Evolutionary conservation across 768 basidiomycete genomes (phyloP).

Genomic region (Leccinum uliginosum): DNA sequence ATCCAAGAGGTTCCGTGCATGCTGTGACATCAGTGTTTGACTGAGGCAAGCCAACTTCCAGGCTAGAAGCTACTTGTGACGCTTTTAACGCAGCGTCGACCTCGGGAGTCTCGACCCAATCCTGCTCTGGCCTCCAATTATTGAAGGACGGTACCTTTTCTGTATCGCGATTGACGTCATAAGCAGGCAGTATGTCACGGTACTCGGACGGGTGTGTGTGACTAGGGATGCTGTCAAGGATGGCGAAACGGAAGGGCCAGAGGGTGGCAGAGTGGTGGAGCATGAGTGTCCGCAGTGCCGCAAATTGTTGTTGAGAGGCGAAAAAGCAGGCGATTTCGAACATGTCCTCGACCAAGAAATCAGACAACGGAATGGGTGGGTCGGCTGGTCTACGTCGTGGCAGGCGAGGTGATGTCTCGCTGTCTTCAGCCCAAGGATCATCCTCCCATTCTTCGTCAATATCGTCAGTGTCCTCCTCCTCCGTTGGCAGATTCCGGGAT

Average conservation of each 20-base stretch:
- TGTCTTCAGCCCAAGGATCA: constrained; percentile 64
- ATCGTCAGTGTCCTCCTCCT: constrained; percentile 25
- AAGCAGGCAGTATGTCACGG: constrained; percentile 56
- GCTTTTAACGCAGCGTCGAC: constrained; percentile 40
- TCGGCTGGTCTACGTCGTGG: constrained; percentile 25
- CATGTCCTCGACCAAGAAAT: constrained; percentile 61
- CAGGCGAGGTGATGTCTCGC: constrained; percentile 24
- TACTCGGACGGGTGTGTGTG: constrained; percentile 63
- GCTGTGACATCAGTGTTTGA: constrained; percentile 4
- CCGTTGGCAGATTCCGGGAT: constrained; percentile 37
- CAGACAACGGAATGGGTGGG: constrained; percentile 49
- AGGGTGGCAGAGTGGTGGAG: constrained; percentile 51
- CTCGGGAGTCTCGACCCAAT: constrained; percentile 53
- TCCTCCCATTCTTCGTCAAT: constrained; percentile 46
- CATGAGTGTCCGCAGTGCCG: constrained; percentile 55
- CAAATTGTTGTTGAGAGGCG: constrained; percentile 58
- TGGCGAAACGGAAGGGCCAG: constrained; percentile 64
- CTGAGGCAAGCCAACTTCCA: constrained; percentile 11
- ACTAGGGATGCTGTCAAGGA: constrained; percentile 74
- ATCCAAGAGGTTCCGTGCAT: constrained; percentile 10
- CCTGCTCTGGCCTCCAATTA: constrained; percentile 49
- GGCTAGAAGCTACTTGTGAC: constrained; percentile 16
- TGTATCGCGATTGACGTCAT: constrained; percentile 43
- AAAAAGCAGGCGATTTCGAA: constrained; percentile 57
- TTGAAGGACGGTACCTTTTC: constrained; percentile 36